Evolutionary conservation across 1,284 basidiomycete species (phyloP).

Genomic region (Tilletia walkeri): DNA sequence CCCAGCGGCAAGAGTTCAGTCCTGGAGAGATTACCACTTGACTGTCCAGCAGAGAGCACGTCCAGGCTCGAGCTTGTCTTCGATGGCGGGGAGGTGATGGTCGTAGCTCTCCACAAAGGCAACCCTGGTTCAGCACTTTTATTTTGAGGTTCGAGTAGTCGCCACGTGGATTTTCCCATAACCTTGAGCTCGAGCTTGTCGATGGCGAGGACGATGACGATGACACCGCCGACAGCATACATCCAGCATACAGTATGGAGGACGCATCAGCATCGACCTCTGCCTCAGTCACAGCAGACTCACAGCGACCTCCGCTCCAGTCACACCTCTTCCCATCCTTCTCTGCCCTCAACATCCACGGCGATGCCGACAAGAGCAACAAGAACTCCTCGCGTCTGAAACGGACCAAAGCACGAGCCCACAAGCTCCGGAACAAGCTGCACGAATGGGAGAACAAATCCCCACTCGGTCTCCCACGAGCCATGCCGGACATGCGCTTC

Average conservation of each 20-base stretch:
- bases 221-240: background rate
- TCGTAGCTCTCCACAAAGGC: no score
- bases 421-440: slow-evolving; percentile 12
- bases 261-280: background rate
- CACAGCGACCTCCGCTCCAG: background rate
- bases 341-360: slow-evolving; percentile 5
- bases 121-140: no score
- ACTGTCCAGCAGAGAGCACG: no score
- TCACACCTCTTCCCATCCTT: slow-evolving; percentile 2
- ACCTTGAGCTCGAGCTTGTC: background rate
- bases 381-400: background rate
- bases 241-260: background rate
- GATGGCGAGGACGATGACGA: background rate
- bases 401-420: background rate
- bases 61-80: no score
- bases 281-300: background rate
- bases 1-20: no score
- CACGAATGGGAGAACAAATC: background rate
- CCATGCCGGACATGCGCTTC: slow-evolving; percentile 45
- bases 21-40: no score
- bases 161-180: no score
- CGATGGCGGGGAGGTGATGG: no score
- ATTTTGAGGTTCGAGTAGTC: no score
- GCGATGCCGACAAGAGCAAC: background rate
- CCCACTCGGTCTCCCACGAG: background rate